Base-by-base conservation (phyloP, 768 basidiomycete species). In the Sutorius australiensis region DNA sequence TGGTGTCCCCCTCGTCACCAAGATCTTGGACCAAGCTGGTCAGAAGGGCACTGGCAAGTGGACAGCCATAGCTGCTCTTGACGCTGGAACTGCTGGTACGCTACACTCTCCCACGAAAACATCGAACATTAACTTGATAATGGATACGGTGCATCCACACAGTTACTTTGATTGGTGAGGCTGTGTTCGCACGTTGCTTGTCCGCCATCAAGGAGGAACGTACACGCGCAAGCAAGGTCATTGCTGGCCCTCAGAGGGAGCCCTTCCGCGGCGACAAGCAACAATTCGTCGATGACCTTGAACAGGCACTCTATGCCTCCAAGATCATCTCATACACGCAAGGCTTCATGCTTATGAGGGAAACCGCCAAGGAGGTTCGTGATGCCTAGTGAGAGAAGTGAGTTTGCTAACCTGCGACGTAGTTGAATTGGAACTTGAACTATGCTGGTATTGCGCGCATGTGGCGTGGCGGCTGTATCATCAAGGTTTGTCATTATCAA, bases 391-490 rank as follows among this genome's bases (percentile, higher is more conserved):
- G 32, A 45, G 21, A 49, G 17, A 17, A 9, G 24, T 42, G 19
- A 45, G 32, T 44, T 49, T 48, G 50, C 21, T 44, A 24, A 68
- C 38, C 32, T 33, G 31, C 13, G 32, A 16, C 39, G 3, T 30
- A 89, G 87, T 67, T 88, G 62, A 70, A 66, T 58, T 99, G 95
- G 95, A 84, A 89, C 72, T 77, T 99, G 71, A 98, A 98, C 81
- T 95, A 95, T 70, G 87, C 94, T 63, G 95, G 94, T 56, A 98
- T 99, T 67, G 97, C 97, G 32, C 84, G 80, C 62, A 99, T 99
- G 94, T 99, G 97, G 97, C 92, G 95, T 65, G 97, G 97, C 61
- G 97, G 97, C 61, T 98, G 95, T 73, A 99, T 99, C 74, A 98
- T 99, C 81, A 95, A 95, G 82, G 89, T 83, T 41, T 44, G 63